Percentiles rank a stretch among this genome's conserved stretches.
Evolutionary conservation across 1,284 basidiomycete species (phyloP).

Genomic region (Stygiomarasmius scandens): DNA sequence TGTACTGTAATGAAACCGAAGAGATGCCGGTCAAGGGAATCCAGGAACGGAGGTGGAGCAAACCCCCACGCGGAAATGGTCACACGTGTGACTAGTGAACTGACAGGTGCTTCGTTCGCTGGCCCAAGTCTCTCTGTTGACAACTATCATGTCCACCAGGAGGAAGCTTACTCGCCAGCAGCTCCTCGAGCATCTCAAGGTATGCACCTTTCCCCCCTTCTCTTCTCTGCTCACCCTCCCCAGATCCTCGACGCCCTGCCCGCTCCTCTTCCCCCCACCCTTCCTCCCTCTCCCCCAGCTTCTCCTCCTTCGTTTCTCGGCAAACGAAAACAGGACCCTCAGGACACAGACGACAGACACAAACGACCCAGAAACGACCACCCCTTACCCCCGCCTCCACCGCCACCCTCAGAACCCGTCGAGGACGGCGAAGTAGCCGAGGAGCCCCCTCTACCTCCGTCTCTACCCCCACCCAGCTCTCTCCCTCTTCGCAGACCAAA

Average conservation of each 20-base stretch:
- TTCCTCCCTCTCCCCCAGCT: constrained; percentile 68
- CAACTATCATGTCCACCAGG: constrained; percentile 21
- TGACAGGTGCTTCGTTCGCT: neutral
- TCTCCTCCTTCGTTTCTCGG: constrained; percentile 52
- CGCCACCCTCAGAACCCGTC: constrained; percentile 49
- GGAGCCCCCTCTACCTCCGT: constrained; percentile 25
- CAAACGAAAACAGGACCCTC: constrained; percentile 63
- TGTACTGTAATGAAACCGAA: too few relatives aligned
- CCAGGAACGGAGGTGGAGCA: neutral
- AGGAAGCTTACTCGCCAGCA: constrained; percentile 64
- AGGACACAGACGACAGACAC: constrained; percentile 44
- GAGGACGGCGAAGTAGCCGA: constrained; percentile 63
- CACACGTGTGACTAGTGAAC: neutral
- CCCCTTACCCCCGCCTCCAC: constrained; percentile 28
- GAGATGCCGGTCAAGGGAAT: too few relatives aligned
- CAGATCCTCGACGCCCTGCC: constrained; percentile 63
- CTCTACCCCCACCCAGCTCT: constrained; percentile 24
- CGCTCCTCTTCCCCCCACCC: constrained; percentile 58
- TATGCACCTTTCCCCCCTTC: constrained; percentile 23
- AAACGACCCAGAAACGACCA: constrained; percentile 59
- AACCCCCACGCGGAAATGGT: neutral
- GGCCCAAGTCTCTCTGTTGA: neutral
- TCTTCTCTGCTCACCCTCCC: constrained; percentile 20
- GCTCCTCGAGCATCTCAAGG: constrained; percentile 64
- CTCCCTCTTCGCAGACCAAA: constrained; percentile 65